These are phyloP conservation scores for Combretum micranthum DNA, from an alignment of 345 rosid species.

Conservation along the genomic window DNA sequence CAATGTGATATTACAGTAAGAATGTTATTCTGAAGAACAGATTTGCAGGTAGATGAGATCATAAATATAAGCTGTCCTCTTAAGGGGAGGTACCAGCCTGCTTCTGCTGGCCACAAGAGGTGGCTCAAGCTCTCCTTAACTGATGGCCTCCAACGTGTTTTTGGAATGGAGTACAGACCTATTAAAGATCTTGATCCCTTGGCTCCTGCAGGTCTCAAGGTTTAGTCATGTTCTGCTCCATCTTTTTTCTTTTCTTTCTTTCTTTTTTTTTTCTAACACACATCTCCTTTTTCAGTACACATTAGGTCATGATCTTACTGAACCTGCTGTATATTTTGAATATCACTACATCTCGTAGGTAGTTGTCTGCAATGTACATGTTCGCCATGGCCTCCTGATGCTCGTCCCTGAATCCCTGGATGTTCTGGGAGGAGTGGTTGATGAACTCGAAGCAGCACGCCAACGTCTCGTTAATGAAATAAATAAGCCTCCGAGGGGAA, in stretches of 20 bases:
- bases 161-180: conserved; percentile 89
- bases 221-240: conserved; percentile 8
- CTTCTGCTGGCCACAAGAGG: conserved; percentile 67
- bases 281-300: neutral
- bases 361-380: conserved; percentile 63
- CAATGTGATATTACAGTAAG: neutral
- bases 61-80: conserved; percentile 75
- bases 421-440: conserved; percentile 81
- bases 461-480: conserved; percentile 70
- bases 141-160: conserved; percentile 85
- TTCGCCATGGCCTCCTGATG: conserved; percentile 74
- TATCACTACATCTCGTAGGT: conserved; percentile 34
- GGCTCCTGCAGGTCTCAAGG: conserved; percentile 85
- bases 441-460: conserved; percentile 67
- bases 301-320: neutral
- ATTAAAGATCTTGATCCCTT: conserved; percentile 73
- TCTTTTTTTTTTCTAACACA: neutral
- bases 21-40: conserved; percentile 6
- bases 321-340: neutral
- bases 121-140: conserved; percentile 91
- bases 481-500: conserved; percentile 93
- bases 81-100: conserved; percentile 62
- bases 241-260: neutral
- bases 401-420: conserved; percentile 81
- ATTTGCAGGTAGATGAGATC: conserved; percentile 84